These are phyloP conservation scores for Trametes coccinea DNA, from an alignment of 768 basidiomycete species.

Conservation along the genomic window DNA sequence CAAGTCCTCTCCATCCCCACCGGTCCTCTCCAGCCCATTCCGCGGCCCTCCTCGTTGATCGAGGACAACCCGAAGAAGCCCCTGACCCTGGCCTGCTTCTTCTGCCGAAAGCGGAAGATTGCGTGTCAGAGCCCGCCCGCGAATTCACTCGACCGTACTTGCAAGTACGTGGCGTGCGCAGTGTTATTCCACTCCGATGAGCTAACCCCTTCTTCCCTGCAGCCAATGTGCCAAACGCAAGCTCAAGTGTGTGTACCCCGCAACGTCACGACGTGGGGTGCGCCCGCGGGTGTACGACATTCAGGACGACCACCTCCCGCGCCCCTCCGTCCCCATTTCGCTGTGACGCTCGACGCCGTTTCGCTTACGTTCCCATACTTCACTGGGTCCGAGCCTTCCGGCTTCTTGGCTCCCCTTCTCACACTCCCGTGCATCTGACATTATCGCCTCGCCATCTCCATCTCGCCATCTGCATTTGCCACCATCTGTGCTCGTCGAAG, in stretches of 20 bases:
- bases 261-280: slow-evolving; percentile 63
- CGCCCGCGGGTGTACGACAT: slow-evolving; percentile 26
- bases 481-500: not conserved
- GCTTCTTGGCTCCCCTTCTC: slow-evolving; percentile 15
- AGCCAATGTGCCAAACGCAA: slow-evolving; percentile 76
- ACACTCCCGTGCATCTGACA: slow-evolving; percentile 17
- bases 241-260: slow-evolving; percentile 70
- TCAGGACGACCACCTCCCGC: slow-evolving; percentile 17
- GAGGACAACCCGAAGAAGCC: slow-evolving; percentile 39
- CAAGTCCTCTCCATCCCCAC: slow-evolving; percentile 21
- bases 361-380: not conserved
- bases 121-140: slow-evolving; percentile 38
- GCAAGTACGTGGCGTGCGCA: slow-evolving; percentile 34
- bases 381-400: slow-evolving; percentile 18
- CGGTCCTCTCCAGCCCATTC: slow-evolving; percentile 18
- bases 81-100: slow-evolving; percentile 40
- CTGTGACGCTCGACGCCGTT: slow-evolving; percentile 9
- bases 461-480: slow-evolving; percentile 6
- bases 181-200: slow-evolving; percentile 10
- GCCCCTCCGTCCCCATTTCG: slow-evolving; percentile 11
- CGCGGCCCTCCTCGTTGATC: slow-evolving; percentile 24
- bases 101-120: slow-evolving; percentile 43
- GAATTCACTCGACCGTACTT: slow-evolving; percentile 33
- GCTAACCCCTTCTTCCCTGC: slow-evolving; percentile 23
- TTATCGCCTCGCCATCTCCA: slow-evolving; percentile 21